Base-by-base conservation (phyloP, 139 green algal genomes). In the Nannochloris sp. region DNA sequence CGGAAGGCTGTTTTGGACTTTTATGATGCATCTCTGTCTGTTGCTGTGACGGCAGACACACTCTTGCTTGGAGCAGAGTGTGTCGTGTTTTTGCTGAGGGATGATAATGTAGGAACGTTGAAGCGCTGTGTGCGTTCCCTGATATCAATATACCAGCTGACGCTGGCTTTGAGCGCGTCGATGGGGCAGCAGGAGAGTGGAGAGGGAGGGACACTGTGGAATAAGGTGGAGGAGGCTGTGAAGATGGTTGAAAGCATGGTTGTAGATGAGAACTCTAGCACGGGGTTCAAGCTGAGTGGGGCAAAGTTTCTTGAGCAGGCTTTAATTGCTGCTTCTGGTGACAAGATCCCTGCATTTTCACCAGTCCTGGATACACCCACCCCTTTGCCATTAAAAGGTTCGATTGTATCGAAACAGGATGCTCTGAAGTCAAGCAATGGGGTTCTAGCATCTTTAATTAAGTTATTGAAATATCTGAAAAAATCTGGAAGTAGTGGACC, bases 291-390 rank as follows among this genome's bases (percentile, higher is more conserved):
- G 5, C 50, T 77, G 23, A 63, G 49, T 6, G 76, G 68, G 6
- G 49, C 48, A 43, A 78, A 76, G 45, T 73, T 84, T 30, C 8
- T 72, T 46, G 79, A 85, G 59, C 69, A 75, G 37, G 53, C 36
- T 14, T 69, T 62, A 12, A 59, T 85, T 45, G 40, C 75, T 12
- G 71, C 77, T 43, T 80, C 79, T 16, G 76, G 73, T 49, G 75
- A 76, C 5, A 20, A 20, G 20, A 37, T 69, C 37, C 72, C 68
- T 3, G 64, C 67, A 17, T 59, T 67, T n/a, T 25, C 29, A 36
- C 44, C 61, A 9, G 44, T 70, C 8, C 20, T 20, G 20, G 5
- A 25, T 2, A 50, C 49, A 13, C 33, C 73, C 2, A 23, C 17
- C 23, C 17, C 46, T 10, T n/a, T 75, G 46, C 53, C 69, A 3